phyloP scores from a whole-genome alignment of 306 rosid genomes.

The Cicer cuneatum region DNA sequence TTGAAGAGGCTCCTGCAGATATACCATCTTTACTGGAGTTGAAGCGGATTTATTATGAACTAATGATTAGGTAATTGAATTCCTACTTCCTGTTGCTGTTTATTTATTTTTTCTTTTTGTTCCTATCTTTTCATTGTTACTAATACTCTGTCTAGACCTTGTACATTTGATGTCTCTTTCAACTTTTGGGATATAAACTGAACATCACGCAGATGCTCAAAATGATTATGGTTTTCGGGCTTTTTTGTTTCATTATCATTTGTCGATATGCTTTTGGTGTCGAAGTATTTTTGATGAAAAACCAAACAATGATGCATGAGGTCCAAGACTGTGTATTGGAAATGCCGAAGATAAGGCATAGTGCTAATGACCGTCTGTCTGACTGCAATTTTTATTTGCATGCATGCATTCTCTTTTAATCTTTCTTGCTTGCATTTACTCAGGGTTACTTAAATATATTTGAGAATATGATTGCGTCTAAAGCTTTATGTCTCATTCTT shows the following conservation, averaged over 20 bases:
- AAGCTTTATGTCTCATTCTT: background rate
- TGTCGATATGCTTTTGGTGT: conserved; percentile 9
- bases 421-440: background rate
- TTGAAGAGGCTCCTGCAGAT: conserved; percentile 87
- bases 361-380: background rate
- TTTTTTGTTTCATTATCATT: conserved; percentile 17
- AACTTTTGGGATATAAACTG: conserved; percentile 14
- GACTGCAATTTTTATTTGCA: background rate
- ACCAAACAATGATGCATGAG: background rate
- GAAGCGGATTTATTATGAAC: conserved; percentile 81
- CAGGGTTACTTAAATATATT: conserved; percentile 6
- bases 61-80: conserved; percentile 74
- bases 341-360: background rate
- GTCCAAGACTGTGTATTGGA: background rate
- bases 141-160: conserved; percentile 19
- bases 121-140: conserved; percentile 16
- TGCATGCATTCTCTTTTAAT: background rate
- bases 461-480: background rate
- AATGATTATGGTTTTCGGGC: background rate
- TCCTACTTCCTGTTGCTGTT: background rate
- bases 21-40: conserved; percentile 81
- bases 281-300: background rate
- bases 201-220: conserved; percentile 5
- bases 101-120: background rate
- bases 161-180: background rate